These are phyloP conservation scores for Daldinia loculata DNA, from an alignment of 495 filamentous ascomycete genomes.

Conservation along the genomic window DNA sequence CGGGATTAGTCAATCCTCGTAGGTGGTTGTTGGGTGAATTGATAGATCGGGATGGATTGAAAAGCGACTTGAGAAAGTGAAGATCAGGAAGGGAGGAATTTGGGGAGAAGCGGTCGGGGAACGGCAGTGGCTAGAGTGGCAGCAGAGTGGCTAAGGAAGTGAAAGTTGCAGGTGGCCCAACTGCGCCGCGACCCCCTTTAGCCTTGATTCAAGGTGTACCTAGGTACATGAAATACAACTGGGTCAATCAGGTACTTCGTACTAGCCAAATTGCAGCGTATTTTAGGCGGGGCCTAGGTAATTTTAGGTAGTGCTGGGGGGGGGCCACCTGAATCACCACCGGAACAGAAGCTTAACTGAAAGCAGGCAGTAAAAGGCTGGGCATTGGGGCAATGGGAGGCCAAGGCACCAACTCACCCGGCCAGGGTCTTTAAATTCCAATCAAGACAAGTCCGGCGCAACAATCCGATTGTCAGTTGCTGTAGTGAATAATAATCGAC, in stretches of 20 bases:
- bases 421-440: conserved; percentile 36
- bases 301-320: conserved; percentile 35
- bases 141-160: conserved; percentile 18
- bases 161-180: conserved; percentile 2
- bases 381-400: conserved; percentile 38
- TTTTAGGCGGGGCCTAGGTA: conserved; percentile 34
- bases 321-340: conserved; percentile 29
- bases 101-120: conserved; percentile 43
- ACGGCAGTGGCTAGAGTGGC: conserved; percentile 37
- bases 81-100: conserved; percentile 44
- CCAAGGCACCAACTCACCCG: conserved; percentile 13
- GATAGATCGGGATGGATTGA: conserved; percentile 29
- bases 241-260: conserved; percentile 13
- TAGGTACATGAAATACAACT: background rate
- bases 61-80: conserved; percentile 34
- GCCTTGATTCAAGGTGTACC: background rate
- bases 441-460: background rate
- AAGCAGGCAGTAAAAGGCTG: conserved; percentile 29
- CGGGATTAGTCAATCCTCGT: conserved; percentile 39
- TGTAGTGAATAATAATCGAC: conserved; percentile 1
- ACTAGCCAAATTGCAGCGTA: conserved; percentile 36
- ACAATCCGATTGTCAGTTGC: conserved; percentile 13
- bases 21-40: conserved; percentile 30
- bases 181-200: conserved; percentile 11
- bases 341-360: conserved; percentile 31